Conservation (phyloP, 768 basidiomycete genomes). For the Pleurotus citrinopileatus region DNA sequence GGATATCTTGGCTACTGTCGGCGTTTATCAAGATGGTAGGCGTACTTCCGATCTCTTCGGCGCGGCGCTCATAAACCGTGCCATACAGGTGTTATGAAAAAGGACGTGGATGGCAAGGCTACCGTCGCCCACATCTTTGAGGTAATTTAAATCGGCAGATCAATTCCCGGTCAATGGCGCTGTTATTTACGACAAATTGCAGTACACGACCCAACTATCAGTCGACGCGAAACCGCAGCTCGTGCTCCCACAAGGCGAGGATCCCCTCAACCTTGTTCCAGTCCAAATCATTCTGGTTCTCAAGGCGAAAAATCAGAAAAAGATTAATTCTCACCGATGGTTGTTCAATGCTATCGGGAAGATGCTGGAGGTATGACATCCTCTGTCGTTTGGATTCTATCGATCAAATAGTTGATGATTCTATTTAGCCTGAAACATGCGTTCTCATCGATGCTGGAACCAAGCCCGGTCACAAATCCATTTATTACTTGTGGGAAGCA, state of each 20-base stretch:
- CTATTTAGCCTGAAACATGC: slow-evolving; percentile 33
- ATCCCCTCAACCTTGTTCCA: slow-evolving; percentile 88
- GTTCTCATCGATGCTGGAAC: slow-evolving; percentile 94
- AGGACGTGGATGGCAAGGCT: slow-evolving; percentile 81
- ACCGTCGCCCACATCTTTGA: slow-evolving; percentile 94
- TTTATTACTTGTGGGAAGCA: slow-evolving; percentile 93
- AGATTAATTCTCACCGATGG: slow-evolving; percentile 95
- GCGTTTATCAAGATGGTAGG: slow-evolving; percentile 84
- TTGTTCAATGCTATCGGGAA: slow-evolving; percentile 90
- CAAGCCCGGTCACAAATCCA: slow-evolving; percentile 92
- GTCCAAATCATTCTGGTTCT: slow-evolving; percentile 88
- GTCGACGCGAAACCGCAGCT: slow-evolving; percentile 88
- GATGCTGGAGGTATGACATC: slow-evolving; percentile 57
- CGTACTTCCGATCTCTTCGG: not conserved
- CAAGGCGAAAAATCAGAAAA: slow-evolving; percentile 93
- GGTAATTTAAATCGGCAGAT: slow-evolving; percentile 34
- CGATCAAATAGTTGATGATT: not conserved
- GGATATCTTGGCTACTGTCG: slow-evolving; percentile 84
- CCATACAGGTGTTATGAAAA: slow-evolving; percentile 68
- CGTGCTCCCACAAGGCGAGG: slow-evolving; percentile 84
- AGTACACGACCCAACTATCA: slow-evolving; percentile 96
- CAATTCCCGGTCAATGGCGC: too few relatives aligned
- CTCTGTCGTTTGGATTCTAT: not conserved
- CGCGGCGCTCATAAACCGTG: not conserved
- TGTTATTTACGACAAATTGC: too few relatives aligned